Base-by-base conservation (phyloP, 2,329 filamentous ascomycete genomes). In the Trichoderma citrinoviride region DNA sequence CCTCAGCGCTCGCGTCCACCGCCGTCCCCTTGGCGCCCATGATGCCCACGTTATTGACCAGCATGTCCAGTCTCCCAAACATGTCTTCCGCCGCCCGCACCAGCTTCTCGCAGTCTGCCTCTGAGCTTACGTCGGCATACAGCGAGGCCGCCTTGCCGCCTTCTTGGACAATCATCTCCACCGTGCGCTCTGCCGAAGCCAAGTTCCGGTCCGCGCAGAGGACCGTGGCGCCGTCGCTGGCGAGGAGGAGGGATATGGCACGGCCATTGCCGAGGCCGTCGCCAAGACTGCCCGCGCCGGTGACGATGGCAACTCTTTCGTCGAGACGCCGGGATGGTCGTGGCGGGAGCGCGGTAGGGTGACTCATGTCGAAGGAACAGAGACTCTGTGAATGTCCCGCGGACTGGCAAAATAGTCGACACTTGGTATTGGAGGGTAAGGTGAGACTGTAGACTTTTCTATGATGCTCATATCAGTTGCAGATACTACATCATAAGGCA, bases 21-120 rank as follows among this genome's bases (percentile, higher is more conserved):
- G 87, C 86, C 1, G 83, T 87, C 0, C 88, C 88, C 1, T 75
- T 64, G 0, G 86, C 81, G 0, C 88, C 88, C 4, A 80, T 79
- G 21, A 89, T 77, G 0, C 88, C 88, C 2, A 90, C 87, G 64
- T 85, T 86, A 70, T 90, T 90, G 41, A 90, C 77, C 0, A 90
- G 75, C 47, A 90, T 86, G 69, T 90, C 86, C 2, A 90, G 68
- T 1, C 83, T 77, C 0, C 85, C 85, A 67, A 83, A 89, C 1
- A 73, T 69, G 2, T 77, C 66, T 1, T 86, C 15, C 0, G 86
- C 80, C 0, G 72, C 64, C 0, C 78, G 66, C 7, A 82, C 75
- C 1, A 77, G 74, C 1, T 66, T 68, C 56, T 82, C 75, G 70
- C 86, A 90, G 61, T 87, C 84, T 0, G 65, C 64, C 17, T 81